Conservation (phyloP, 345 rosid species). For the Triadica sebifera region DNA sequence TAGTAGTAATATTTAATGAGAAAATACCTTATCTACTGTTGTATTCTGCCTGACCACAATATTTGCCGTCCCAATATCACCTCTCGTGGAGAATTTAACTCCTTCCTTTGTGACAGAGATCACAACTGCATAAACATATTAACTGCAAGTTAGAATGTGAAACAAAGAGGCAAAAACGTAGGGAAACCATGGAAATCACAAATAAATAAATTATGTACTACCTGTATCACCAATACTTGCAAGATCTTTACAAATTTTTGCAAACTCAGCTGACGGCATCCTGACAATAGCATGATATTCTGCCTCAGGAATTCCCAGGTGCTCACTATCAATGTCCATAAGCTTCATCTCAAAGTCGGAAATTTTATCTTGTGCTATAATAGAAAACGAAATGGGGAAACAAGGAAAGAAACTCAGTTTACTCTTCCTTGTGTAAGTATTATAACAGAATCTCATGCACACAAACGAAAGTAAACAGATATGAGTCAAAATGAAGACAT, state of each 20-base stretch:
- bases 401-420: slow-evolving; percentile 8
- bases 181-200: background rate
- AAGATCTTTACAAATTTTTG: slow-evolving; percentile 87
- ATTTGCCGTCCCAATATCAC: slow-evolving; percentile 95
- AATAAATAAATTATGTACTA: slow-evolving; percentile 17
- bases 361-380: slow-evolving; percentile 87
- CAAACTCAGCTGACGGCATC: slow-evolving; percentile 94
- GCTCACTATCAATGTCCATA: slow-evolving; percentile 99
- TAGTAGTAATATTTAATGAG: background rate
- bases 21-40: slow-evolving; percentile 77
- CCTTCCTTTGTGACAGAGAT: slow-evolving; percentile 98
- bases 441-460: background rate
- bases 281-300: slow-evolving; percentile 92
- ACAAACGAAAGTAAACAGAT: background rate
- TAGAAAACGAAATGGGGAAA: background rate
- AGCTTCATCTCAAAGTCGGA: slow-evolving; percentile 97
- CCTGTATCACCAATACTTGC: slow-evolving; percentile 96
- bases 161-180: background rate
- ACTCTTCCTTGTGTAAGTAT: background rate
- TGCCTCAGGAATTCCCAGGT: slow-evolving; percentile 96
- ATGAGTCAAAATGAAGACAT: background rate
- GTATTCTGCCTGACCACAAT: slow-evolving; percentile 92
- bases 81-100: slow-evolving; percentile 91
- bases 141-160: background rate
- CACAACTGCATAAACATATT: slow-evolving; percentile 50